Evolutionary conservation across 768 basidiomycete species (phyloP).

Genomic region (Gloeopeniophorella convolvens): DNA sequence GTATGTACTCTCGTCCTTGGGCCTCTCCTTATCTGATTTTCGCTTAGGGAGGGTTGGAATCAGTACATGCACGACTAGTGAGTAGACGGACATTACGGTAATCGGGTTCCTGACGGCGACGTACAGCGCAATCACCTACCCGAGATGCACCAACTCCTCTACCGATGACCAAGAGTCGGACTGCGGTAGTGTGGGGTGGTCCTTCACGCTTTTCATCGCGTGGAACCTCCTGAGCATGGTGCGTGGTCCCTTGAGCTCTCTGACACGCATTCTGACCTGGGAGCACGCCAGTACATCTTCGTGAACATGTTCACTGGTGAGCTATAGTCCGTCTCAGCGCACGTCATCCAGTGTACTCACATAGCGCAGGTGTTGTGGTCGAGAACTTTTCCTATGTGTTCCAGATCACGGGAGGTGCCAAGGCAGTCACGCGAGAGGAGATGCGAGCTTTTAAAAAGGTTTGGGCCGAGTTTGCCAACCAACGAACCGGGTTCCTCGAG

Average conservation of each 20-base stretch:
- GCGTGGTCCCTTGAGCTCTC: constrained; percentile 30
- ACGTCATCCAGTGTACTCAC: neutral
- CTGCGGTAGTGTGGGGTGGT: constrained; percentile 81
- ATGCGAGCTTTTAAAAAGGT: constrained; percentile 94
- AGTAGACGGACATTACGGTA: constrained; percentile 25
- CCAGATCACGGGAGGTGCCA: constrained; percentile 77
- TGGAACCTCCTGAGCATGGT: constrained; percentile 98
- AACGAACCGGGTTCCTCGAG: constrained; percentile 72
- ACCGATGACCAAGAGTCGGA: constrained; percentile 56
- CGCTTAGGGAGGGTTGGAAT: constrained; percentile 86
- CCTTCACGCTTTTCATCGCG: constrained; percentile 81
- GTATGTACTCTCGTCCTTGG: constrained; percentile 37
- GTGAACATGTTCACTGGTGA: constrained; percentile 91
- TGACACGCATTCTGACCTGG: neutral
- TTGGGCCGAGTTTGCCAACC: constrained; percentile 81
- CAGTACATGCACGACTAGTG: constrained; percentile 97
- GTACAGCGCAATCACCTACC: constrained; percentile 65
- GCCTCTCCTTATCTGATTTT: constrained; percentile 12
- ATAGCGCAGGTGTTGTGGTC: constrained; percentile 69
- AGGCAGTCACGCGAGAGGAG: constrained; percentile 78
- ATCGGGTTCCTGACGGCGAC: constrained; percentile 6
- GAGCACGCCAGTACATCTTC: constrained; percentile 72
- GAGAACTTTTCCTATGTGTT: constrained; percentile 96
- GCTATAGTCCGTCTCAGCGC: constrained; percentile 14
- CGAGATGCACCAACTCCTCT: constrained; percentile 65